A percentile compares a stretch with the other conserved stretches of the same genome.
Evolutionary conservation across 495 filamentous ascomycete genomes (phyloP).

Genomic region (Penicillium diatomitis): DNA sequence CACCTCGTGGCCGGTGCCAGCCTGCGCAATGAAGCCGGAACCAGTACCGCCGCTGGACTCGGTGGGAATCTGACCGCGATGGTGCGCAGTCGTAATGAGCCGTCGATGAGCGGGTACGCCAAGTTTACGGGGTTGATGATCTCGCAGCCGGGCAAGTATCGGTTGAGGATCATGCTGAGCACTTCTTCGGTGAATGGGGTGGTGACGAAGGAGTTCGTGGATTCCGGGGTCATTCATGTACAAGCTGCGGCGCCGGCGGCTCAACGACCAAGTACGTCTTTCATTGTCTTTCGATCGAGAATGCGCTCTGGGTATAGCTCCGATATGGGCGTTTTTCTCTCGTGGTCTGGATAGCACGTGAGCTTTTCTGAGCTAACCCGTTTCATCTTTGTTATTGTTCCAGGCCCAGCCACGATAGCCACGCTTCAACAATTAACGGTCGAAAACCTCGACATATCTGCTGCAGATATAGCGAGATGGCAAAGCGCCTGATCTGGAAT

Average conservation of each 20-base stretch:
- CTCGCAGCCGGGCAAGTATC: slow-evolving; percentile 25
- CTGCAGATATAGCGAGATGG: slow-evolving; percentile 27
- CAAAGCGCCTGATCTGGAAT: slow-evolving; percentile 18
- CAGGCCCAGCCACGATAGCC: slow-evolving; percentile 22
- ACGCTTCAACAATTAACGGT: slow-evolving; percentile 23
- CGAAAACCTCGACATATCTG: slow-evolving; percentile 31
- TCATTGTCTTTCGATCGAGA: background rate
- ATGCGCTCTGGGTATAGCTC: too few species aligned
- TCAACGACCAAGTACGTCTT: slow-evolving; percentile 28
- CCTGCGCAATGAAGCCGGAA: slow-evolving; percentile 24
- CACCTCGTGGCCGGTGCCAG: slow-evolving; percentile 27
- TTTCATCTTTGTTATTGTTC: background rate
- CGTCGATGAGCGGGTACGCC: slow-evolving; percentile 30
- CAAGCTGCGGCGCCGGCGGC: slow-evolving; percentile 19
- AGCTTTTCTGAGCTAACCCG: too few species aligned
- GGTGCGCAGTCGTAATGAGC: slow-evolving; percentile 25
- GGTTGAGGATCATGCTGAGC: slow-evolving; percentile 29
- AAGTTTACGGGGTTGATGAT: slow-evolving; percentile 24
- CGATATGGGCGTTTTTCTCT: too few species aligned
- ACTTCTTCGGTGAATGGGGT: slow-evolving; percentile 23
- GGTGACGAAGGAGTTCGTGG: slow-evolving; percentile 24
- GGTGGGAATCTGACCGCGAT: slow-evolving; percentile 28
- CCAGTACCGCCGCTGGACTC: slow-evolving; percentile 14
- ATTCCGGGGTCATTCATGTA: slow-evolving; percentile 28
- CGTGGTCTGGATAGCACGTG: too few species aligned